Evolutionary conservation across 2,329 filamentous ascomycete genomes (phyloP).

Genomic region (Apiospora malaysiana): DNA sequence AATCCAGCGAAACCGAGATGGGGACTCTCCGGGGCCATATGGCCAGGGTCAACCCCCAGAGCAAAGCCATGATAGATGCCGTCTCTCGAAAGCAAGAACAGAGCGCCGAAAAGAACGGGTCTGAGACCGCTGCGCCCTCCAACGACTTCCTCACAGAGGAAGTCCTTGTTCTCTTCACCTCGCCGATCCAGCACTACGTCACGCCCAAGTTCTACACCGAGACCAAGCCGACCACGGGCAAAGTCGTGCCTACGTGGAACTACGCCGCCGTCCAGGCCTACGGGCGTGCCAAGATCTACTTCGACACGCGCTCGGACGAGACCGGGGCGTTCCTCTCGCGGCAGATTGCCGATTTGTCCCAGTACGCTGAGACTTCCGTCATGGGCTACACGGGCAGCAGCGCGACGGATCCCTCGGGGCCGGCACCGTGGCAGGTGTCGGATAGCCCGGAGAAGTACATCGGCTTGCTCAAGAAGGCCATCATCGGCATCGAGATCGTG

Average conservation of each 20-base stretch:
- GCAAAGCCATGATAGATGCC: constrained; percentile 63
- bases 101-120: not conserved
- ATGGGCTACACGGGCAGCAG: constrained; percentile 58
- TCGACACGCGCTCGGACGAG: constrained; percentile 51
- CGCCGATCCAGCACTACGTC: constrained; percentile 65
- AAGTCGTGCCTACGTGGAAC: constrained; percentile 76
- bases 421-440: constrained; percentile 58
- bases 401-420: constrained; percentile 32
- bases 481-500: constrained; percentile 65
- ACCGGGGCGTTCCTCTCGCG: constrained; percentile 54
- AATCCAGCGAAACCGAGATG: constrained; percentile 46
- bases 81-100: constrained; percentile 27
- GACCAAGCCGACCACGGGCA: constrained; percentile 68
- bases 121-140: constrained; percentile 21
- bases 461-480: constrained; percentile 61
- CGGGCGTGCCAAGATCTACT: constrained; percentile 60
- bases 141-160: constrained; percentile 52
- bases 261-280: constrained; percentile 71
- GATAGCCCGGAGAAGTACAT: constrained; percentile 64
- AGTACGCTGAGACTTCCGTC: constrained; percentile 55
- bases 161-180: constrained; percentile 68
- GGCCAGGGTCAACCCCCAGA: constrained; percentile 67
- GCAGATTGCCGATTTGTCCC: constrained; percentile 60
- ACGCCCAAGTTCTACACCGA: constrained; percentile 72
- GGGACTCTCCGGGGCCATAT: constrained; percentile 64